A percentile compares a stretch with the other conserved stretches of the same genome.
phyloP scores from a whole-genome alignment of 805 yeast species.

The Candida stauntonica region DNA sequence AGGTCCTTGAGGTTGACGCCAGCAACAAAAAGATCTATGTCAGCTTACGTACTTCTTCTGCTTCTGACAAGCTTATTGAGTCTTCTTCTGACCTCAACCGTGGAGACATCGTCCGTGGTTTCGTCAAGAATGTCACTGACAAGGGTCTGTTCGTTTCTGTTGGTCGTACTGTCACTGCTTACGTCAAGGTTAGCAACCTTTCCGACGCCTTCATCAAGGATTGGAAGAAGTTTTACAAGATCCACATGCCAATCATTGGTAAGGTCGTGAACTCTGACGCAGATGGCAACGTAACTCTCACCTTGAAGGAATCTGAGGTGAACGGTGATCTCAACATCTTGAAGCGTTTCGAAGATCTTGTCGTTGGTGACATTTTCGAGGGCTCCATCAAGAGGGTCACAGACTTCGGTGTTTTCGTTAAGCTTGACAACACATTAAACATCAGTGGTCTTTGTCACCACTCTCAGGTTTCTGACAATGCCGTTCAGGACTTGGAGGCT shows the following conservation, averaged over 20 bases:
- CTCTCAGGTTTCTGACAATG: conserved; percentile 74
- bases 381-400: conserved; percentile 76
- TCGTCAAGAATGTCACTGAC: conserved; percentile 67
- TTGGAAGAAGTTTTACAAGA: conserved; percentile 76
- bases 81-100: conserved; percentile 50
- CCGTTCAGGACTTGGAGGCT: conserved; percentile 50
- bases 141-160: conserved; percentile 75
- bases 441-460: conserved; percentile 86
- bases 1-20: conserved; percentile 37
- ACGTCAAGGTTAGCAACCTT: conserved; percentile 75
- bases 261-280: conserved; percentile 60
- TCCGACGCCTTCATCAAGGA: conserved; percentile 80
- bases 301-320: conserved; percentile 77
- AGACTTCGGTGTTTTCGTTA: conserved; percentile 89
- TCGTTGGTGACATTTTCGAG: conserved; percentile 65
- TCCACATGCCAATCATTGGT: conserved; percentile 71
- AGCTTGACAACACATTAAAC: conserved; percentile 66
- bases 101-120: conserved; percentile 80
- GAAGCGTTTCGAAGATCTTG: conserved; percentile 63
- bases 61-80: conserved; percentile 46
- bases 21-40: conserved; percentile 52
- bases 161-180: conserved; percentile 67
- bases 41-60: conserved; percentile 52
- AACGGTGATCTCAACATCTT: conserved; percentile 59
- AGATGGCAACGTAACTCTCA: conserved; percentile 64